These are phyloP conservation scores for Cyclocybe aegerita DNA, from an alignment of 768 basidiomycete genomes.

Conservation along the genomic window DNA sequence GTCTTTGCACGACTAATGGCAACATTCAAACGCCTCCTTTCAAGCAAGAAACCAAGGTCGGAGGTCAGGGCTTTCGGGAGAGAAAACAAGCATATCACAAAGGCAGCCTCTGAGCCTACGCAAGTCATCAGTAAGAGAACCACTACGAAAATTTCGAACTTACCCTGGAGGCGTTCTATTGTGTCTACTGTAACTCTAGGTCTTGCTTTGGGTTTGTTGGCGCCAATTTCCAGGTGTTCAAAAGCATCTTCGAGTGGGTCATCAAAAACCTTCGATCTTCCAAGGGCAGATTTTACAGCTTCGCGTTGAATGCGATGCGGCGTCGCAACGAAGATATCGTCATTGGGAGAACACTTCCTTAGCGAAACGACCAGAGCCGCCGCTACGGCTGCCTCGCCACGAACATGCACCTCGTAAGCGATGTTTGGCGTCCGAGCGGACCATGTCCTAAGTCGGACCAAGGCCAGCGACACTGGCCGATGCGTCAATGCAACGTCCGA, in stretches of 20 bases:
- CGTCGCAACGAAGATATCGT: slow-evolving; percentile 51
- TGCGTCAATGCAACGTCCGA: slow-evolving; percentile 21
- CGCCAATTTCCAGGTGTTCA: slow-evolving; percentile 12
- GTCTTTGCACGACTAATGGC: slow-evolving; percentile 54
- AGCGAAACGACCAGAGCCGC: slow-evolving; percentile 41
- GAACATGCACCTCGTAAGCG: slow-evolving; percentile 47
- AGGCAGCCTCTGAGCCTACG: slow-evolving; percentile 50
- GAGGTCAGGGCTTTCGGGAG: slow-evolving; percentile 34
- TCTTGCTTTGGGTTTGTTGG: background rate
- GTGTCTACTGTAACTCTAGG: slow-evolving; percentile 45
- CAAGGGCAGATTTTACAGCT: slow-evolving; percentile 43
- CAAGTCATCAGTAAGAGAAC: background rate
- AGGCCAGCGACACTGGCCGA: slow-evolving; percentile 42
- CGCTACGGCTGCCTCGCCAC: slow-evolving; percentile 46
- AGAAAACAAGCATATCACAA: slow-evolving; percentile 54
- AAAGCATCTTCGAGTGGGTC: slow-evolving; percentile 16
- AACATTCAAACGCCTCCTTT: slow-evolving; percentile 49
- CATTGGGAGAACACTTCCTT: slow-evolving; percentile 34
- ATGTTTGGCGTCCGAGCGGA: slow-evolving; percentile 29
- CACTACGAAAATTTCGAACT: background rate
- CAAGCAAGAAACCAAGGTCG: slow-evolving; percentile 44
- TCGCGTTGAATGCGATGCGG: slow-evolving; percentile 54
- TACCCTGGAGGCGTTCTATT: slow-evolving; percentile 50
- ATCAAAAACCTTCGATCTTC: slow-evolving; percentile 16
- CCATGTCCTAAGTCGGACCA: slow-evolving; percentile 39